phyloP scores from a whole-genome alignment of 768 basidiomycete genomes.

The Russula sp. region DNA sequence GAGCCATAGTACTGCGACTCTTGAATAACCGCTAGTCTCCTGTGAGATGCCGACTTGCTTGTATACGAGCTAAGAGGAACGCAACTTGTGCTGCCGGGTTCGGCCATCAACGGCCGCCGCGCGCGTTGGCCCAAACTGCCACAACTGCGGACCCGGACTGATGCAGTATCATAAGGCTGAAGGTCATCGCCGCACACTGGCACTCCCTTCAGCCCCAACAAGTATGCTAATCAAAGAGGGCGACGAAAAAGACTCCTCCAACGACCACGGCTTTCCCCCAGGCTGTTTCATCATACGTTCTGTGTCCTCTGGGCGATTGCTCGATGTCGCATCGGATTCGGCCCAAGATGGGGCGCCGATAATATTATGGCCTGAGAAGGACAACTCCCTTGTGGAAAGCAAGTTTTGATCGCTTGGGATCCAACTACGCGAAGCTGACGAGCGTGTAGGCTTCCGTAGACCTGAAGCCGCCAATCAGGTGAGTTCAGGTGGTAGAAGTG shows the following conservation, averaged over 20 bases:
- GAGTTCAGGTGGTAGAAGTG: constrained; percentile 13
- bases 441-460: constrained; percentile 50
- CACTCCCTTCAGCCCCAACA: not conserved
- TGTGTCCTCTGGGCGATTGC: constrained; percentile 44
- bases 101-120: not conserved
- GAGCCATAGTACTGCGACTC: too few relatives aligned
- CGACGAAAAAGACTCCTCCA: constrained; percentile 3
- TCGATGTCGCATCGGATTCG: constrained; percentile 51
- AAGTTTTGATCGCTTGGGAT: constrained; percentile 10
- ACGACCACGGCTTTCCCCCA: constrained; percentile 30
- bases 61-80: not conserved
- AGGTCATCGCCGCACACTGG: not conserved
- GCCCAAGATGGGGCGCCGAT: constrained; percentile 58
- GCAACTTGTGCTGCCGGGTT: too few relatives aligned
- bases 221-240: constrained; percentile 10
- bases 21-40: too few relatives aligned
- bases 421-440: not conserved
- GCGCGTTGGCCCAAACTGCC: too few relatives aligned
- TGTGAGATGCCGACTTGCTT: too few relatives aligned
- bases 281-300: constrained; percentile 64
- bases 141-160: not conserved
- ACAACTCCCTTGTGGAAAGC: constrained; percentile 76
- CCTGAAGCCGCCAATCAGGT: constrained; percentile 75
- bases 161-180: not conserved
- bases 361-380: constrained; percentile 66